Base-by-base conservation (phyloP, 805 yeast species). In the Wickerhamomyces chaumierensis region DNA sequence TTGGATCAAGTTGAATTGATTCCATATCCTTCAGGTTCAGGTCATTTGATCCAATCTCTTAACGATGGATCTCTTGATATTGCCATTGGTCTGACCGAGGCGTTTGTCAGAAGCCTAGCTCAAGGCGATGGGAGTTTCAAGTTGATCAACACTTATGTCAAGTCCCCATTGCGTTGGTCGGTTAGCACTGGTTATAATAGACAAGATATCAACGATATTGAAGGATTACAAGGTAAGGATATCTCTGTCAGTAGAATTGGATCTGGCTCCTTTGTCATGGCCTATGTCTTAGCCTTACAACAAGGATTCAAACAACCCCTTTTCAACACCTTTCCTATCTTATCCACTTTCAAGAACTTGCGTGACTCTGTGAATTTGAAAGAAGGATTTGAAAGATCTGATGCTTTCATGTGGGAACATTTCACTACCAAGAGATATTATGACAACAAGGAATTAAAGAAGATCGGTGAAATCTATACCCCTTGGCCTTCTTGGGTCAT, bases 401-500 rank as follows among this genome's bases (percentile, higher is more conserved):
- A 87, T 53, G 94, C 90, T 2, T 87, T 87, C 59, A 82, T 88
- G 95, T 87, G 96, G 96, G 96, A 87, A 53, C 72, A 82, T 59
- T 87, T 87, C 65, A 87, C 96, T 1, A 76, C 88, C 27, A 87
- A 87, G 55, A 75, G 74, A 55, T 87, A 83, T 62, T 85, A 82
- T 57, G 95, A 84, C 52, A 69, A 62, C 39, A 71, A 74, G 17
- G 96, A 86, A 50, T 78, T 88, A 60, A 84, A 81, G 60, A 66
- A 73, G 48, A 77, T 87, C 43, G 96, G 95, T 14, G 84, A 82
- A 47, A 86, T 87, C 41, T 83, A 81, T 60, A 87, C 96, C 1
- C 96, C 96, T 16, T 87, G 96, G 96, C 90, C 96, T 11, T 82
- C 94, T 2, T 87, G 96, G 96, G 88, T 85, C 14, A 68, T 86